phyloP scores from a whole-genome alignment of 1,284 basidiomycete genomes.

The Ustilago cynodontis region DNA sequence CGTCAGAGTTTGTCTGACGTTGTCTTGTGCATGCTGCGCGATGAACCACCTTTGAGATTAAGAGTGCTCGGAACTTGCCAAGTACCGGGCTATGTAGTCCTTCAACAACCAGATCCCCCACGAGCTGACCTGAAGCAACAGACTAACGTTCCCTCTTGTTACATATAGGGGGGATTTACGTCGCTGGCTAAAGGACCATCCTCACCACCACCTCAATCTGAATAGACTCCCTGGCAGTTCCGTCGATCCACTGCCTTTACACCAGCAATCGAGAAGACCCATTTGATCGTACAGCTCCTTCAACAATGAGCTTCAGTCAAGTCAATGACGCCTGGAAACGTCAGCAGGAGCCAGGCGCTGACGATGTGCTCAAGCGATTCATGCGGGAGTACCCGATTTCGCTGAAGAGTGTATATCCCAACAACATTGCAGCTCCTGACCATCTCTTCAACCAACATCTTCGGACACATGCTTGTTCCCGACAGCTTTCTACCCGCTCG shows the following conservation, averaged over 20 bases:
- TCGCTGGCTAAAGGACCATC: too few relatives aligned
- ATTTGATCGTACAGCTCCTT: too few relatives aligned
- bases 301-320: background rate
- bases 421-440: background rate
- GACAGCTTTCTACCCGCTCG: background rate
- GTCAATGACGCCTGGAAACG: background rate
- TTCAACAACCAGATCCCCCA: background rate
- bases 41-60: background rate
- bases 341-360: background rate
- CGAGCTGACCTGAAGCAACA: background rate
- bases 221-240: too few relatives aligned
- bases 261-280: too few relatives aligned
- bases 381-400: background rate
- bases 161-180: too few relatives aligned
- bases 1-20: background rate
- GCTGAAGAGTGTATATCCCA: too few relatives aligned
- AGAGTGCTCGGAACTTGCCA: background rate
- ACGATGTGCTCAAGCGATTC: background rate
- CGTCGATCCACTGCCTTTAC: too few relatives aligned
- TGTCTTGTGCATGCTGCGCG: background rate
- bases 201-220: too few relatives aligned
- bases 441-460: background rate
- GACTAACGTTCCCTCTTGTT: too few relatives aligned
- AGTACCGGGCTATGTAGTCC: background rate
- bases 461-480: background rate